Conservation (phyloP, 495 filamentous ascomycete species). For the Rhypophila decipiens region DNA sequence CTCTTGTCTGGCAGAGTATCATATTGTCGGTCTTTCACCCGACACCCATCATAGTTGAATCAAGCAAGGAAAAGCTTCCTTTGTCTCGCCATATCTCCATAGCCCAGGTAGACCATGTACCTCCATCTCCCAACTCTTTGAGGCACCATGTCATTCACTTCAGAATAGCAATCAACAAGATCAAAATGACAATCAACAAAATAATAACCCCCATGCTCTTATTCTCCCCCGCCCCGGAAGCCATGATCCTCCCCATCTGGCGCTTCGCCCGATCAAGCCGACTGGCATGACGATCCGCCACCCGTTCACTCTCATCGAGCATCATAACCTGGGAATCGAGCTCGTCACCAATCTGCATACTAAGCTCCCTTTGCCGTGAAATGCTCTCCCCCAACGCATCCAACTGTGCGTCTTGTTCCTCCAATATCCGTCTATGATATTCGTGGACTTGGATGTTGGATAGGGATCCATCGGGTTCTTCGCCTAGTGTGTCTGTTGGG, state of each 20-base stretch:
- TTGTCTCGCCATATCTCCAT: too few species aligned
- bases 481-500: too few species aligned
- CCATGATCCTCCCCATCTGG: slow-evolving; percentile 62
- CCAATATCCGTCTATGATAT: slow-evolving; percentile 72
- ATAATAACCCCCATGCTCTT: slow-evolving; percentile 74
- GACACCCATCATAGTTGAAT: too few species aligned
- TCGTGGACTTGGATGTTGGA: slow-evolving; percentile 82
- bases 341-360: slow-evolving; percentile 94
- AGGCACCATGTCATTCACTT: too few species aligned
- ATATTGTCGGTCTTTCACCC: too few species aligned
- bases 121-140: too few species aligned
- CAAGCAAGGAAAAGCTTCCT: too few species aligned
- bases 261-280: slow-evolving; percentile 68
- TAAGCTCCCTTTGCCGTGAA: slow-evolving; percentile 84
- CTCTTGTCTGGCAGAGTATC: too few species aligned
- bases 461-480: slow-evolving; percentile 31
- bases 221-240: slow-evolving; percentile 68
- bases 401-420: slow-evolving; percentile 88
- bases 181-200: slow-evolving; percentile 66
- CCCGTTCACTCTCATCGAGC: slow-evolving; percentile 79
- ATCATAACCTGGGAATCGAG: slow-evolving; percentile 82
- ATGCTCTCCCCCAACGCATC: slow-evolving; percentile 80
- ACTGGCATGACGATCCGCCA: slow-evolving; percentile 72
- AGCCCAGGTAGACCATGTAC: too few species aligned
- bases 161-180: slow-evolving; percentile 70